Base-by-base conservation (phyloP, 208 protist genomes). In the Trypanosoma lewisi region DNA sequence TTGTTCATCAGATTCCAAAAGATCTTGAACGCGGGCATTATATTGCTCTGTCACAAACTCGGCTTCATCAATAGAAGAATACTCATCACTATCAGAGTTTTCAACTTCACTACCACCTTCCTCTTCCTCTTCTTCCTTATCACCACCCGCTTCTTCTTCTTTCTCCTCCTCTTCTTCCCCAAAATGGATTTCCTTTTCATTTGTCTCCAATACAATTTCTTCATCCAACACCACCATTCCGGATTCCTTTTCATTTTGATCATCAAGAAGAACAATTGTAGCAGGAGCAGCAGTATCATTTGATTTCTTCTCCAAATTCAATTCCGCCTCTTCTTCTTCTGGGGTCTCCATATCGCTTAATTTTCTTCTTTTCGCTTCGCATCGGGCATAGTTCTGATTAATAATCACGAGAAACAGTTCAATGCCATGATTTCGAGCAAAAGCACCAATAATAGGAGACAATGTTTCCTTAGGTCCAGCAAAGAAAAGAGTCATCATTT, bases 391-490 rank as follows among this genome's bases (percentile, higher is more conserved):
- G 62, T 92, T 95, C 54, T 95, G 88, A 63, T 87, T 91, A 3
- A 95, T 58, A 25, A 95, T 75, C 0, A 95, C 88, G 27, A 95
- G 72, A 50, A 95, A 78, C 50, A 95, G 57, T 44, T 95, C 88
- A 21, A 95, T 74, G 14, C 85, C 85, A 58, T 95, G 82, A 49
- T 89, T 95, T 4, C 88, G 75, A 56, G 78, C 83, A 74, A 95
- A 91, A 16, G 85, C 74, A 33, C 88, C 88, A 56, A 87, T 82
- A 54, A 78, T 79, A 21, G 54, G 47, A 37, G 80, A 70, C 9
- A 75, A 58, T 48, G 83, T 80, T 28, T 42, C 53, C 21, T 65
- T 63, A 42, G 60, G 53, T 25, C 80, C 82, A 41, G 76, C 74
- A 36, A 95, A 71, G 25, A 95, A 70, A 51, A 75, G 63, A 4